phyloP scores from a whole-genome alignment of 2,329 filamentous ascomycete genomes.

The Hypomyces perniciosus region DNA sequence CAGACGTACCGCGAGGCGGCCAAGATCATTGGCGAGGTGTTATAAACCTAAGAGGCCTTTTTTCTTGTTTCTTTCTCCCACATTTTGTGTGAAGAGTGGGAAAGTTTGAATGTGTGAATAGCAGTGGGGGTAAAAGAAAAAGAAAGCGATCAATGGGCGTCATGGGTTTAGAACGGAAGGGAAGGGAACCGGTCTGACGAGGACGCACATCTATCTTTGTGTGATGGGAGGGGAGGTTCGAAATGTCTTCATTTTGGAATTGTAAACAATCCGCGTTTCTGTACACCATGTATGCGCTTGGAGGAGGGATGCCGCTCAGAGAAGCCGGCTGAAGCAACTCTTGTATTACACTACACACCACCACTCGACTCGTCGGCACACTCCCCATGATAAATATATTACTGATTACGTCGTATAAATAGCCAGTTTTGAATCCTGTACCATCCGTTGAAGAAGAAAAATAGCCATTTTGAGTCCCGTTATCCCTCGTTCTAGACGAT shows the following conservation, averaged over 20 bases:
- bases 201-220: background rate
- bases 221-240: background rate
- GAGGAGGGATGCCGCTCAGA: background rate
- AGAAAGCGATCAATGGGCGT: constrained; percentile 7
- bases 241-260: constrained; percentile 6
- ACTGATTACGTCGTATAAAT: background rate
- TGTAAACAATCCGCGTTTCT: constrained; percentile 6
- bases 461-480: background rate
- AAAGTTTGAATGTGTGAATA: background rate
- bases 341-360: constrained; percentile 9
- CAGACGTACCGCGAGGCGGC: constrained; percentile 95
- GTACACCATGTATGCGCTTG: constrained; percentile 8
- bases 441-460: background rate
- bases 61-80: too few species aligned
- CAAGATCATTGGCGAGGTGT: constrained; percentile 95
- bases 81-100: too few species aligned
- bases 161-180: constrained; percentile 6
- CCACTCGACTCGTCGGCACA: constrained; percentile 13
- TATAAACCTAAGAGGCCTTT: too few species aligned
- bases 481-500: too few species aligned
- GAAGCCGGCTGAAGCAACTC: constrained; percentile 2
- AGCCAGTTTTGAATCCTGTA: background rate
- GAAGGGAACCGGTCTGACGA: background rate
- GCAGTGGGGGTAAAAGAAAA: constrained; percentile 25
- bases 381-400: constrained; percentile 8